Base-by-base conservation (phyloP, 2,329 filamentous ascomycete species). In the Xylaria sp. region DNA sequence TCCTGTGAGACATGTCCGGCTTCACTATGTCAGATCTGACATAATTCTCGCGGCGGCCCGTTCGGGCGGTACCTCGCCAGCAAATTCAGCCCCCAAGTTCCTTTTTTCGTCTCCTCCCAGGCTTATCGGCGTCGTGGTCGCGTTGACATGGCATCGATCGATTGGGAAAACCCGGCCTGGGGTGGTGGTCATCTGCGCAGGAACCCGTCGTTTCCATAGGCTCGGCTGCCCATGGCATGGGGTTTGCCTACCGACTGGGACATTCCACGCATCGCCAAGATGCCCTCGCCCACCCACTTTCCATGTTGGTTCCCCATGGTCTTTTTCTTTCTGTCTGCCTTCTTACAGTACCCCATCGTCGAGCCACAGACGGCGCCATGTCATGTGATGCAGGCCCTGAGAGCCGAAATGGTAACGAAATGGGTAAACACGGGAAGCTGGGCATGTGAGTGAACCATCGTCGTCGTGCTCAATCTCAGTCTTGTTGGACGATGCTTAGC, bases 151-250 rank as follows among this genome's bases (percentile, higher is more conserved):
- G 69, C 70, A 70, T 70, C 65, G 56, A 70, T 65, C 67, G 64
- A 66, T 64, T 61, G 61, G 58, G 51, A 55, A 54, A 11, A 29
- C 46, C 40, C 58, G 59, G 56, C 43, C 58, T 55, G 62, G 58
- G 64, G 47, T 67, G 65, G 64, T 71, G 70, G 72, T 74, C 73
- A 74, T 72, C 73, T 70, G 73, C 71, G 73, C 73, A 75, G 72
- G 73, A 74, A 75, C 72, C 72, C 72, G 72, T 60, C 58, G 63
- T 68, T 67, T 68, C 70, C 67, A 74, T 73, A 74, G 73, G 72
- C 66, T 67, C 68, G 68, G 67, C 60, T 65, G 59, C 60, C 38
- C n/a, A 23, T 35, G 23, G 27, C 35, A 23, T 43, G 51, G 51
- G 38, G 13, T 25, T 51, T 51, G 37, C 52, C 54, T 63, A 35